A percentile compares a stretch with the other conserved stretches of the same genome.
phyloP scores from a whole-genome alignment of 352 stramenopile species.

The Thalassiosira delicatula region DNA sequence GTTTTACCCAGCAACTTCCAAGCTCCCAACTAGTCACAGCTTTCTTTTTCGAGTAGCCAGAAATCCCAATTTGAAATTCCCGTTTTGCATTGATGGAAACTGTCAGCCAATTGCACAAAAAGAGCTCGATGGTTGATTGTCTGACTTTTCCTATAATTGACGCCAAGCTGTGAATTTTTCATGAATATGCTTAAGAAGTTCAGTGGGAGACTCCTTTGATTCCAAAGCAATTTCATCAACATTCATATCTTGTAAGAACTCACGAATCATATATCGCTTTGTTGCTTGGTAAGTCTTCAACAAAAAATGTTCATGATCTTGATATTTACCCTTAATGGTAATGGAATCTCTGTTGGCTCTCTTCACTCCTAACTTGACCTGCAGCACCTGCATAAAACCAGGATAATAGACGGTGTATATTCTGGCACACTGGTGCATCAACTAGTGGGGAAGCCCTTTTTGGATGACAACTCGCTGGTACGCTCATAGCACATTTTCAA shows the following conservation, averaged over 20 bases:
- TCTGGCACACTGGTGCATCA: conserved; percentile 2
- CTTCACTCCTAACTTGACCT: conserved; percentile 1
- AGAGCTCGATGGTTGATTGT: conserved; percentile 9
- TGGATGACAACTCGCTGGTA: background rate
- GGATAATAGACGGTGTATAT: conserved; percentile 18
- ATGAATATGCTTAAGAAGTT: background rate
- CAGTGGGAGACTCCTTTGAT: background rate
- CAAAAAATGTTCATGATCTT: conserved; percentile 8
- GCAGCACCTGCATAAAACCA: conserved; percentile 23
- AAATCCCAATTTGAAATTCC: conserved; percentile 12
- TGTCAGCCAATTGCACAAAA: conserved; percentile 16
- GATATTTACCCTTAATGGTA: conserved; percentile 3
- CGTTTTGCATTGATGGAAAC: conserved; percentile 7
- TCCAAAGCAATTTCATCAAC: background rate
- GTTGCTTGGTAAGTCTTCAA: background rate
- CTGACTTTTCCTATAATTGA: background rate
- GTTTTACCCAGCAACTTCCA: conserved; percentile 1
- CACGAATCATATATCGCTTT: background rate
- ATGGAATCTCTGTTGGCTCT: background rate
- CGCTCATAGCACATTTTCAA: background rate
- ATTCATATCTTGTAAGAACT: background rate
- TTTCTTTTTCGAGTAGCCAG: conserved; percentile 27
- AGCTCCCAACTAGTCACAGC: background rate
- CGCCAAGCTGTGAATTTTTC: background rate
- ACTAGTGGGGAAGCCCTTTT: conserved; percentile 18